Conservation (phyloP, 2,329 filamentous ascomycete species). For the Thyridium curvatum region DNA sequence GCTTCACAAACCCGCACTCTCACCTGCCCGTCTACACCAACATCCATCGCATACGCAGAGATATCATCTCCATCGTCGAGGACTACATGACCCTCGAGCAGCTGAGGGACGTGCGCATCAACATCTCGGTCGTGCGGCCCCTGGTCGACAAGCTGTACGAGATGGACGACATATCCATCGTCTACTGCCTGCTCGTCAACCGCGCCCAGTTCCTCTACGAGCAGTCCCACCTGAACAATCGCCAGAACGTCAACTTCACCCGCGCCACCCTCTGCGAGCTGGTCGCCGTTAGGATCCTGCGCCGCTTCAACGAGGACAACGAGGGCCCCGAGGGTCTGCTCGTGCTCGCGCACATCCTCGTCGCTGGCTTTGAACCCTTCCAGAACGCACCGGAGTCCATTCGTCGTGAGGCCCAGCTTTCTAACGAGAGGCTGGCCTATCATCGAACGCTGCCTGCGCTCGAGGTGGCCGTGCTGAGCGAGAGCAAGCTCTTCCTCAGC, state of each 20-base stretch:
- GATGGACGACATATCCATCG: slow-evolving; percentile 74
- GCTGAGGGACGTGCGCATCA: slow-evolving; percentile 74
- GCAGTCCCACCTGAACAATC: slow-evolving; percentile 67
- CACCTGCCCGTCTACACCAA: slow-evolving; percentile 69
- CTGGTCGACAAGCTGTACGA: slow-evolving; percentile 80
- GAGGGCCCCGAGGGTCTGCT: slow-evolving; percentile 65
- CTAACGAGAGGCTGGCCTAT: slow-evolving; percentile 36
- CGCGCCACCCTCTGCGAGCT: slow-evolving; percentile 75
- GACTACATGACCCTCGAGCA: slow-evolving; percentile 65
- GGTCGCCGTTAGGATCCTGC: slow-evolving; percentile 69
- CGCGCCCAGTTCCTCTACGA: slow-evolving; percentile 73
- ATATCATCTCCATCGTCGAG: slow-evolving; percentile 58
- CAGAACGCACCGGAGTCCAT: slow-evolving; percentile 71
- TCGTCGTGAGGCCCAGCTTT: slow-evolving; percentile 47
- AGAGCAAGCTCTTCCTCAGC: slow-evolving; percentile 62
- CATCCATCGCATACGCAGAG: slow-evolving; percentile 64
- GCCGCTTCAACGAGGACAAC: slow-evolving; percentile 74
- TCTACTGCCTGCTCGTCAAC: slow-evolving; percentile 81
- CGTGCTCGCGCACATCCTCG: slow-evolving; percentile 70
- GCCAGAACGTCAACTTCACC: slow-evolving; percentile 75
- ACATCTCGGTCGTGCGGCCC: slow-evolving; percentile 71
- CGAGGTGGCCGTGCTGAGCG: slow-evolving; percentile 66
- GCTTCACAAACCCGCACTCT: slow-evolving; percentile 50
- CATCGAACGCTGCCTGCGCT: slow-evolving; percentile 64
- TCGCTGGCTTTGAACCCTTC: slow-evolving; percentile 80